phyloP scores from a whole-genome alignment of 2,329 filamentous ascomycete species.

The Aureobasidium pullulans region DNA sequence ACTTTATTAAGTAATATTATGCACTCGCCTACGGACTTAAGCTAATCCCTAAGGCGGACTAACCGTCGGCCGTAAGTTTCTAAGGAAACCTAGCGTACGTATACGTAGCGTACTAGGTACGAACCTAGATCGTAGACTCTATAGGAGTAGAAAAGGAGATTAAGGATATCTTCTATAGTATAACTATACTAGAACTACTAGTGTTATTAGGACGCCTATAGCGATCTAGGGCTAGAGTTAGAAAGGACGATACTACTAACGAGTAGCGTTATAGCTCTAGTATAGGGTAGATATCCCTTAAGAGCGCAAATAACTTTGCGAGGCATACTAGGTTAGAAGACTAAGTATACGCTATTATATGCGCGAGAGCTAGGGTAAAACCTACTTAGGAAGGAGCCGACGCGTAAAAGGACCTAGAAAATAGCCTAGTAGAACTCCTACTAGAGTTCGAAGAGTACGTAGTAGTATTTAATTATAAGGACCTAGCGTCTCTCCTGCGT shows the following conservation, averaged over 20 bases:
- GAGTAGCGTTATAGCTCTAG: not conserved
- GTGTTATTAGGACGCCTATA: not conserved
- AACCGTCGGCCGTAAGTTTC: not conserved
- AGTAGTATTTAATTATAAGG: not conserved
- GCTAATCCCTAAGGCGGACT: too few relatives aligned
- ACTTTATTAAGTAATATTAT: too few relatives aligned
- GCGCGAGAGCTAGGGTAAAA: not conserved
- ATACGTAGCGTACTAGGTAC: not conserved
- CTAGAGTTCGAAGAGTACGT: not conserved
- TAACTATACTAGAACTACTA: not conserved
- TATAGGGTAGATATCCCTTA: too few relatives aligned
- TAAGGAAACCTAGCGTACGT: not conserved
- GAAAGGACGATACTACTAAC: not conserved
- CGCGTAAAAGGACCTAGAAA: not conserved
- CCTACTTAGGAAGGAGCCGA: not conserved
- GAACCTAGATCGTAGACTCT: not conserved
- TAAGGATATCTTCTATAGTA: not conserved
- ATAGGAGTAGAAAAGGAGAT: not conserved
- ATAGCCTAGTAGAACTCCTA: not conserved
- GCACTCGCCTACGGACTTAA: not conserved
- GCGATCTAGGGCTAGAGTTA: not conserved
- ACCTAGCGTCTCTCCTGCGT: not conserved
- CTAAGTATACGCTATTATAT: not conserved
- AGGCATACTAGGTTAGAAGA: not conserved
- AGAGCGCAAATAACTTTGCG: not conserved